These are phyloP conservation scores for Penicilliopsis zonata DNA, from an alignment of 495 filamentous ascomycete species.

Conservation along the genomic window DNA sequence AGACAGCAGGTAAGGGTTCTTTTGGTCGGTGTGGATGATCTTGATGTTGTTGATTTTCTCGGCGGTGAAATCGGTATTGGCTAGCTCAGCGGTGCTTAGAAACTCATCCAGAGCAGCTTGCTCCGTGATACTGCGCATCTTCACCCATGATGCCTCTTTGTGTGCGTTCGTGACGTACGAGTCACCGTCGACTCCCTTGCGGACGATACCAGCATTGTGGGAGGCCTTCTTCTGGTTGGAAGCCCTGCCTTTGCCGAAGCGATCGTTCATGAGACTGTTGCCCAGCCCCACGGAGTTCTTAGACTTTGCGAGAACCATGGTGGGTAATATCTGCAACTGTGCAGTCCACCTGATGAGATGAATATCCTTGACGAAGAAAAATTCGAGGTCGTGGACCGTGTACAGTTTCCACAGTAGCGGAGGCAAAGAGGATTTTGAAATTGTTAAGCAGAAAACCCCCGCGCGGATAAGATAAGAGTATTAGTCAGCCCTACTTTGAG, in stretches of 20 bases:
- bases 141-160: constrained; percentile 42
- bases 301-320: constrained; percentile 89
- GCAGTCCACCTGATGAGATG: background rate
- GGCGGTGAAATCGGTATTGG: constrained; percentile 95
- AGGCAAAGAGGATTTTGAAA: constrained; percentile 4
- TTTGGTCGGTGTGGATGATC: constrained; percentile 91
- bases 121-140: constrained; percentile 97
- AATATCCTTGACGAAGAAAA: background rate
- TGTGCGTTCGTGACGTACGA: constrained; percentile 35
- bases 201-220: constrained; percentile 44
- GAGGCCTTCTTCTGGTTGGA: constrained; percentile 53
- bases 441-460: constrained; percentile 4
- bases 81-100: constrained; percentile 78
- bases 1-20: constrained; percentile 87
- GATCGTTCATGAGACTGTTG: constrained; percentile 84
- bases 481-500: constrained; percentile 10
- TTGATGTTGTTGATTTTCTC: constrained; percentile 98
- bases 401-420: background rate
- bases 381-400: background rate
- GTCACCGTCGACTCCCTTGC: constrained; percentile 31
- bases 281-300: constrained; percentile 92
- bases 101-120: constrained; percentile 90
- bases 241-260: constrained; percentile 81
- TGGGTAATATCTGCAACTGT: constrained; percentile 13
- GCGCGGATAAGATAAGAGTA: constrained; percentile 17